These are phyloP conservation scores for Ogataea chonburiensis DNA, from an alignment of 805 yeast species.

Conservation along the genomic window DNA sequence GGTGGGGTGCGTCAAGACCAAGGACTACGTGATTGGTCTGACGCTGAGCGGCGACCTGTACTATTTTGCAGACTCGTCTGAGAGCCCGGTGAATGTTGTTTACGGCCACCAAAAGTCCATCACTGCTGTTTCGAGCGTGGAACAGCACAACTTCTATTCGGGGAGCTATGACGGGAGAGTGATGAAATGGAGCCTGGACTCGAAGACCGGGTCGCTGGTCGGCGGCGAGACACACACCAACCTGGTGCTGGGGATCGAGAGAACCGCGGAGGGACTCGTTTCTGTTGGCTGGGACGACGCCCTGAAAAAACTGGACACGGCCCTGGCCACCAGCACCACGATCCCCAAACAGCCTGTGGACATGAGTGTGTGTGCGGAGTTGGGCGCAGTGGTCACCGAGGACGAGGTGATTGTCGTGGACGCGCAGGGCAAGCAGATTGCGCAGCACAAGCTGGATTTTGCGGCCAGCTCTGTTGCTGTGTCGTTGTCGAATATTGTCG, in stretches of 20 bases:
- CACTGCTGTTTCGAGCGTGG: slow-evolving; percentile 50
- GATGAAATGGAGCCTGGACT: slow-evolving; percentile 51
- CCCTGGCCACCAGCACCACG: slow-evolving; percentile 30
- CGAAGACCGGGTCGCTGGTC: slow-evolving; percentile 37
- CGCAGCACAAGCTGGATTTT: slow-evolving; percentile 34
- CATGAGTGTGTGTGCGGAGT: slow-evolving; percentile 37
- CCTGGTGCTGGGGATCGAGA: slow-evolving; percentile 54
- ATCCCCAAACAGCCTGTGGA: slow-evolving; percentile 50
- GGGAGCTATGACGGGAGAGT: slow-evolving; percentile 86
- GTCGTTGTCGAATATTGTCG: slow-evolving; percentile 43
- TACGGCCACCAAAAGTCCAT: slow-evolving; percentile 83
- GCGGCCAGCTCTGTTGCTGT: slow-evolving; percentile 48
- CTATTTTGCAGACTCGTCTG: slow-evolving; percentile 46
- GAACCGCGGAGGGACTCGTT: slow-evolving; percentile 28
- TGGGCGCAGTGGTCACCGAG: slow-evolving; percentile 46
- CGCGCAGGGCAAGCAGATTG: slow-evolving; percentile 30
- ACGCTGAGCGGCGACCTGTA: slow-evolving; percentile 72
- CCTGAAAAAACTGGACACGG: slow-evolving; percentile 40
- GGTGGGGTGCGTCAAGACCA: slow-evolving; percentile 74
- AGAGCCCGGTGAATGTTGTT: slow-evolving; percentile 41
- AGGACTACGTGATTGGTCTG: slow-evolving; percentile 57
- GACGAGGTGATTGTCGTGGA: slow-evolving; percentile 38
- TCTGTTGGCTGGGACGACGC: slow-evolving; percentile 86
- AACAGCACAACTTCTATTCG: slow-evolving; percentile 37
- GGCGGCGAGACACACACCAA: slow-evolving; percentile 57